These are phyloP conservation scores for Colletotrichum costaricense DNA, from an alignment of 2,329 filamentous ascomycete genomes.

Conservation along the genomic window DNA sequence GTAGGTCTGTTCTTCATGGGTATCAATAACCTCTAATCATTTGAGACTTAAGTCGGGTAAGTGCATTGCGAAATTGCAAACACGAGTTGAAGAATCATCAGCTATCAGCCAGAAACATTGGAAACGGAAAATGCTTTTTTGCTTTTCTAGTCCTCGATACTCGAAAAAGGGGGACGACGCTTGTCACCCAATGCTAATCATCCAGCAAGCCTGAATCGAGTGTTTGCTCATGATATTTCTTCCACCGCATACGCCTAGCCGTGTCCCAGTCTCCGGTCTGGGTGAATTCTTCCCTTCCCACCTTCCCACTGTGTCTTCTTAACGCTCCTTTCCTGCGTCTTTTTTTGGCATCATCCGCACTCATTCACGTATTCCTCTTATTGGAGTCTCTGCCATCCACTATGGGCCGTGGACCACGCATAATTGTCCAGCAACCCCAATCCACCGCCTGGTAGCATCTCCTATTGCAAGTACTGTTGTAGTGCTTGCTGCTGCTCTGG, in stretches of 20 bases:
- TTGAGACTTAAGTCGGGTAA: no score
- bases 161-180: not conserved
- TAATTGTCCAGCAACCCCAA: constrained; percentile 20
- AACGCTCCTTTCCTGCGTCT: constrained; percentile 12
- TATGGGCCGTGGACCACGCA: constrained; percentile 18
- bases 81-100: not conserved
- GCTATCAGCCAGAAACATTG: not conserved
- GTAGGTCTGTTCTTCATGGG: not conserved
- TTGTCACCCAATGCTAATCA: not conserved
- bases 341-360: not conserved
- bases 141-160: constrained; percentile 9
- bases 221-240: constrained; percentile 16
- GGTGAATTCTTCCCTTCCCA: not conserved
- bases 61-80: no score
- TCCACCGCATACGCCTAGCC: constrained; percentile 18
- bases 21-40: no score
- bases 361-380: not conserved
- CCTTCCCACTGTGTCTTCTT: not conserved
- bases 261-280: not conserved
- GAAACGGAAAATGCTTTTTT: constrained; percentile 20
- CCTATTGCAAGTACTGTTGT: constrained; percentile 60
- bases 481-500: constrained; percentile 68
- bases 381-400: constrained; percentile 20
- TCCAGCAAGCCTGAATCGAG: not conserved
- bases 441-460: constrained; percentile 16